Evolutionary conservation across 768 basidiomycete genomes (phyloP).

Genomic region (Clathrus columnatus): DNA sequence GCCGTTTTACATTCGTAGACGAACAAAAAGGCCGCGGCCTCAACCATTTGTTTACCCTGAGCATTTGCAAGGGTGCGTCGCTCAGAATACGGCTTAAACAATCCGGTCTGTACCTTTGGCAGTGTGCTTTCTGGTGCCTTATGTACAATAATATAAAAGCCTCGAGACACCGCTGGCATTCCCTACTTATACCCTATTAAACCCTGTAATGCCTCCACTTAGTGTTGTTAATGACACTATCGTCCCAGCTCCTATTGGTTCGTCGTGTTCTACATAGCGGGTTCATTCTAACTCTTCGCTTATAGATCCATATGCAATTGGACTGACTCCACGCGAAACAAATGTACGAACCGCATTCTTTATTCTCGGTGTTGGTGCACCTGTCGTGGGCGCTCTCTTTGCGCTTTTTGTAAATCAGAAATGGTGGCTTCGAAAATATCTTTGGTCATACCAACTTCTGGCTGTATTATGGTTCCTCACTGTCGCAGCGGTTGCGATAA

Average conservation of each 20-base stretch:
- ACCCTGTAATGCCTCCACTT: background rate
- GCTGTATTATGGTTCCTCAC: slow-evolving; percentile 1
- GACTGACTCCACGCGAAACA: slow-evolving; percentile 50
- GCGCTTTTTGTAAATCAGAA: background rate
- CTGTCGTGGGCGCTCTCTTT: slow-evolving; percentile 1
- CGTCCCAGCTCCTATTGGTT: background rate
- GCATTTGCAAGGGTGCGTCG: no score
- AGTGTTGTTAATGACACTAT: slow-evolving; percentile 3
- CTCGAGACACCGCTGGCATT: no score
- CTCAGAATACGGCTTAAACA: no score
- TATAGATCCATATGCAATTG: background rate
- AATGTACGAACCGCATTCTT: slow-evolving; percentile 31
- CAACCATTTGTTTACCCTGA: no score
- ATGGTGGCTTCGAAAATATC: background rate
- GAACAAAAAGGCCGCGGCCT: no score
- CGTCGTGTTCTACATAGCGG: background rate
- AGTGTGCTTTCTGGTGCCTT: no score
- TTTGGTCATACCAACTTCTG: slow-evolving; percentile 5
- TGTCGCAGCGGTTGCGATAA: background rate
- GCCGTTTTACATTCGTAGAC: no score
- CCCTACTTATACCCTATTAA: background rate
- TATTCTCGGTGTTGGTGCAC: background rate
- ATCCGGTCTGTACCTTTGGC: no score
- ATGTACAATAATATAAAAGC: no score
- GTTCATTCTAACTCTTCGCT: background rate